phyloP scores from a whole-genome alignment of 257 asterid species.

The Jacaranda copaia region DNA sequence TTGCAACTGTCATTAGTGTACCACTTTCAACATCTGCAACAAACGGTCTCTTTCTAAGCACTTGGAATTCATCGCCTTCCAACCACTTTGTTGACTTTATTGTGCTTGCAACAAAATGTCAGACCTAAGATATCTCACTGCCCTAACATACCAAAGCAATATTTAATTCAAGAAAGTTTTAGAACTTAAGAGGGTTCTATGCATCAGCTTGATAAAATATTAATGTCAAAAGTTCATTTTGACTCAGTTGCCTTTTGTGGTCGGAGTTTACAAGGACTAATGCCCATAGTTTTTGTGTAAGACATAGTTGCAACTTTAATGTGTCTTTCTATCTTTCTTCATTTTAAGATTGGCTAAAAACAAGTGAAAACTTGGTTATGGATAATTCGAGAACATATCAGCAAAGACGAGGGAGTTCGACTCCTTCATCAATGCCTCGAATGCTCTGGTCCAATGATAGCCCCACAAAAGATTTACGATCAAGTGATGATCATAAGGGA shows the following conservation, averaged over 20 bases:
- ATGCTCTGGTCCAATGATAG: constrained; percentile 60
- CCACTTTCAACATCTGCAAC: constrained; percentile 33
- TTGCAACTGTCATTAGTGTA: not conserved
- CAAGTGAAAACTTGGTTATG: too few relatives aligned
- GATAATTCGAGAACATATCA: constrained; percentile 36
- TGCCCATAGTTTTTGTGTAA: not conserved
- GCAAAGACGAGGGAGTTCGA: constrained; percentile 42
- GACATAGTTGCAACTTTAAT: not conserved
- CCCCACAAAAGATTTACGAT: constrained; percentile 82
- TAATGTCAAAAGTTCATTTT: constrained; percentile 14
- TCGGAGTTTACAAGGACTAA: constrained; percentile 30
- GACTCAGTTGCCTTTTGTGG: constrained; percentile 20
- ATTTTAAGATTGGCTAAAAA: too few relatives aligned
- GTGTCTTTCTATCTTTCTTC: not conserved
- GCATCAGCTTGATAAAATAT: too few relatives aligned
- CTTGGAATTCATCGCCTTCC: constrained; percentile 26
- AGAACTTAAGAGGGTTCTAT: not conserved
- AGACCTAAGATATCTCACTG: too few relatives aligned
- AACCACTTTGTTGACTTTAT: constrained; percentile 34
- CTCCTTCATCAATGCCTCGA: constrained; percentile 51
- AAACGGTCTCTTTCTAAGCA: constrained; percentile 25
- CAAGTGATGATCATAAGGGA: constrained; percentile 85
- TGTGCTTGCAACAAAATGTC: too few relatives aligned
- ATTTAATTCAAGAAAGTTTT: not conserved
- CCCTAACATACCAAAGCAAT: not conserved